Evolutionary conservation across 2,329 filamentous ascomycete species (phyloP).

Genomic region (Bertia moriformis): DNA sequence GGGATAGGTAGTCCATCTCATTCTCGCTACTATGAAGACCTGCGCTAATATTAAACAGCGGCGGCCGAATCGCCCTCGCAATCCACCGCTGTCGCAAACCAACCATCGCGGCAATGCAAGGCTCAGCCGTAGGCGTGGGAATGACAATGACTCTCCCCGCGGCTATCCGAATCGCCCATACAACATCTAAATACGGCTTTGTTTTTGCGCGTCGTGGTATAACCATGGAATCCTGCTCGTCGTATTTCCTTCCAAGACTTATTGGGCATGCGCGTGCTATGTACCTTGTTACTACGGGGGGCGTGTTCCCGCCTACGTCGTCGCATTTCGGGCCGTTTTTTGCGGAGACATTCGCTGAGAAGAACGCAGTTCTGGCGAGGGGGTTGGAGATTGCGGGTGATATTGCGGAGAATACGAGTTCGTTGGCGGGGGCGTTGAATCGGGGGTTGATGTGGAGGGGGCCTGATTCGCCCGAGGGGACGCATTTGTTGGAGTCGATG

Average conservation of each 20-base stretch:
- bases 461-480: conserved; percentile 45
- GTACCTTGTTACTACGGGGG: conserved; percentile 53
- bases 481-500: conserved; percentile 55
- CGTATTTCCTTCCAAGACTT: conserved; percentile 58
- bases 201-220: conserved; percentile 60
- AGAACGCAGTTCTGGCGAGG: conserved; percentile 42
- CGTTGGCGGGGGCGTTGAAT: conserved; percentile 51
- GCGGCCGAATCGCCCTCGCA: conserved; percentile 36
- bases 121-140: conserved; percentile 42
- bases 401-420: conserved; percentile 50
- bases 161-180: conserved; percentile 32
- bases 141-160: conserved; percentile 47
- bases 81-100: conserved; percentile 43
- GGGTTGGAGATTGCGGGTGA: conserved; percentile 55
- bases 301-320: conserved; percentile 36
- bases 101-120: conserved; percentile 42
- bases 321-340: conserved; percentile 45
- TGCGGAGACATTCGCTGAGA: conserved; percentile 42
- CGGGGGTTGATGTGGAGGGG: conserved; percentile 56
- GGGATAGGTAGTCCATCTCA: neutral
- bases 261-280: conserved; percentile 50
- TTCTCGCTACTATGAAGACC: neutral
- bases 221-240: conserved; percentile 57
- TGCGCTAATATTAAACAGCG: conserved; percentile 13
- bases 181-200: conserved; percentile 54